Evolutionary conservation across 2,329 filamentous ascomycete genomes (phyloP).

Genomic region (Hymenoscyphus fructigenus): DNA sequence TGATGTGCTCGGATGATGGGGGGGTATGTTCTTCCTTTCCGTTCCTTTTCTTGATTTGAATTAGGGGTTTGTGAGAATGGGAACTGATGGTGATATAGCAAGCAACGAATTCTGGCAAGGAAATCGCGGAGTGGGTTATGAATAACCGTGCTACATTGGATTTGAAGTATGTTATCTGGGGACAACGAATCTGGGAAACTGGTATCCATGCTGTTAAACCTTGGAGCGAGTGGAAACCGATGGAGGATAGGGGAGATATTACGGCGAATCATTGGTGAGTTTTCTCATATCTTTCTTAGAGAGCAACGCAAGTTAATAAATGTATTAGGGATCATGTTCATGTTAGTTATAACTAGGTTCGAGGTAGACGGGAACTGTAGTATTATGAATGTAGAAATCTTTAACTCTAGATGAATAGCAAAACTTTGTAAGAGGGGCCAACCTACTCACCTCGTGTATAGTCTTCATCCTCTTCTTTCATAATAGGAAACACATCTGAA

Average conservation of each 20-base stretch:
- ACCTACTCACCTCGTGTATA: too few relatives aligned
- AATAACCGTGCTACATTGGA: background rate
- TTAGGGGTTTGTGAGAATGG: too few relatives aligned
- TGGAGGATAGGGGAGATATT: slow-evolving; percentile 9
- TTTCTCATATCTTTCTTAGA: background rate
- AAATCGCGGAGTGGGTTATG: slow-evolving; percentile 11
- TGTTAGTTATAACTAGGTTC: slow-evolving; percentile 6
- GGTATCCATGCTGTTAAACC: background rate
- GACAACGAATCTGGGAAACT: slow-evolving; percentile 1
- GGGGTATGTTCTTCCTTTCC: slow-evolving; percentile 4
- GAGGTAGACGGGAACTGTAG: background rate
- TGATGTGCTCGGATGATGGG: slow-evolving; percentile 8
- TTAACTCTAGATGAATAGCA: too few relatives aligned
- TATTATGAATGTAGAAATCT: too few relatives aligned
- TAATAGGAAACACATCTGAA: too few relatives aligned
- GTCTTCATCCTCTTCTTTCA: too few relatives aligned
- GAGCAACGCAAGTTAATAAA: background rate
- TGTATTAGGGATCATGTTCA: slow-evolving; percentile 9
- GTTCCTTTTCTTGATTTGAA: too few relatives aligned
- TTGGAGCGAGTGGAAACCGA: background rate
- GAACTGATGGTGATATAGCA: background rate
- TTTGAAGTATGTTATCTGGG: slow-evolving; percentile 9
- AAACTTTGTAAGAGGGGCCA: too few relatives aligned
- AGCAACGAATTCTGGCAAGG: slow-evolving; percentile 6
- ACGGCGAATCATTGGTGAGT: slow-evolving; percentile 8